Evolutionary conservation across 371 early-diverging fungal species (phyloP), one percentile per base, ranked within the genome.

Genomic region (Actinomortierella wolfii): DNA sequence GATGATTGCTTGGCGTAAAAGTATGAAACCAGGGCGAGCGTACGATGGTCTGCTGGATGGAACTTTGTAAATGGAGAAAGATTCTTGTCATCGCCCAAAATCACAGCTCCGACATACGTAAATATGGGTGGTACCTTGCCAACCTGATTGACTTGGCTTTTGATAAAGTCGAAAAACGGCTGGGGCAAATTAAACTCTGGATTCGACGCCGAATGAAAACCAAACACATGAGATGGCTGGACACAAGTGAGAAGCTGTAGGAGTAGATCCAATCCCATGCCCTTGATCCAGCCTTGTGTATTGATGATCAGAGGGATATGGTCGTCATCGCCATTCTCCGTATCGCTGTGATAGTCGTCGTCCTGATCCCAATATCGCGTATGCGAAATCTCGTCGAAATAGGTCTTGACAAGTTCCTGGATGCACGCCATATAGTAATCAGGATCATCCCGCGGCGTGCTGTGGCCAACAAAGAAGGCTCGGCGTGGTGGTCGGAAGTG

Each of bases 221-320:
- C 77, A 62, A 84, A 81, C 4, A 90, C 70, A 56, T 86, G 78
- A 0, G 83, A 83, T 0, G 91, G 90, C 6, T 51, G 59, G 0
- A 82, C 62, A 17, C 73, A 60, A 39, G 74, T 70, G n/a, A 89
- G 74, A 13, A 87, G 77, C 41, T 85, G 82, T 8, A 86, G 18
- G 3, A 93, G 71, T 15, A 91, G 70, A 67, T 89, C 87, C 42
- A 86, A 87, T 9, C 92, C 92, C 61, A 88, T 54, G 53, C 90
- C 91, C 61, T 86, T 89, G 45, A 89, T 77, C 92, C 93, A 94
- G 15, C 94, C 94, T 46, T 88, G 87, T 1, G 93, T 93, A 69
- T 94, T 94, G 42, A 94, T 80, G 17, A 94, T 82, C 15, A 93
- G 70, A 17, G 93, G 94, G 20, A 91, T 61, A 65, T 65, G 66